Evolutionary conservation across 2,329 filamentous ascomycete species (phyloP).

Genomic region (Penicillium freii): DNA sequence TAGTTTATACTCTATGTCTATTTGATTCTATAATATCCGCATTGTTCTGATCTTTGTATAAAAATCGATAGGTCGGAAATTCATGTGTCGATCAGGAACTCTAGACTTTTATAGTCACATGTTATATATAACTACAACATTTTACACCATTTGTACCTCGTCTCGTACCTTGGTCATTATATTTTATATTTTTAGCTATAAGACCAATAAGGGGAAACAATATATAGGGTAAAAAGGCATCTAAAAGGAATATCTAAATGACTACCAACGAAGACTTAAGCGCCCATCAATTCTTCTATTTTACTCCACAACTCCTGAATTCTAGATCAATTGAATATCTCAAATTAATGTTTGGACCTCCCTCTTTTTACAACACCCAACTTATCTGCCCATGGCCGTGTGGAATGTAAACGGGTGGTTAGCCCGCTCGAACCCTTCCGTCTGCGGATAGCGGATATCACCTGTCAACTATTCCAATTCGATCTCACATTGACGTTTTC

Average conservation of each 20-base stretch:
- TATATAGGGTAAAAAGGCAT: background rate
- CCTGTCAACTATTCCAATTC: conserved; percentile 4
- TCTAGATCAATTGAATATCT: background rate
- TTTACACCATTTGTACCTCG: too few species aligned
- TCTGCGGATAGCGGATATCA: background rate
- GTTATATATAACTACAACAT: background rate
- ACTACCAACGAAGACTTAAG: background rate
- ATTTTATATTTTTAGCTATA: background rate
- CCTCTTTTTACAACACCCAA: background rate
- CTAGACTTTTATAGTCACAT: background rate
- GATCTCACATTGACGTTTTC: conserved; percentile 3
- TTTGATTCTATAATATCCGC: background rate
- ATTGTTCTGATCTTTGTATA: background rate
- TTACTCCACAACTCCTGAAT: background rate
- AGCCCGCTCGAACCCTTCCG: background rate
- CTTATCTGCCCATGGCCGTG: background rate
- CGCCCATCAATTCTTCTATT: background rate
- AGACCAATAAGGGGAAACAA: background rate
- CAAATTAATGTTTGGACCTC: background rate
- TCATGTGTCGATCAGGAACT: conserved; percentile 3
- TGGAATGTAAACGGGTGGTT: background rate
- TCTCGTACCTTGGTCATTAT: too few species aligned
- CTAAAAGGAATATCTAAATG: too few species aligned
- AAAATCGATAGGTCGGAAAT: background rate
- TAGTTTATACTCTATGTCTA: background rate